A percentile compares a stretch with the other conserved stretches of the same genome.
Evolutionary conservation across 2,329 filamentous ascomycete genomes (phyloP).

Genomic region (Drechslerella coelobrocha): DNA sequence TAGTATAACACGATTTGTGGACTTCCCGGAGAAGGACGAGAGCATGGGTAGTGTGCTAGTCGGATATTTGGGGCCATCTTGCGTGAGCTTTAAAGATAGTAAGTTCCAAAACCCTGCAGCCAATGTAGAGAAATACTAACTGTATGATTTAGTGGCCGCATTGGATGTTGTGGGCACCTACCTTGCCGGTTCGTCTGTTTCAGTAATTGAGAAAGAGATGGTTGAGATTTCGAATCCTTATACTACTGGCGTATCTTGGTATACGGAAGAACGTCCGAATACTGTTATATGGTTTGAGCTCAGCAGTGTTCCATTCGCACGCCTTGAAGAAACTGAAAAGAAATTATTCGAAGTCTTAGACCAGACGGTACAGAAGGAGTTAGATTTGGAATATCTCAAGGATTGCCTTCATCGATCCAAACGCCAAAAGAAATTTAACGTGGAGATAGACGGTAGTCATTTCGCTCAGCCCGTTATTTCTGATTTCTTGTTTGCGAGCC

Average conservation of each 20-base stretch:
- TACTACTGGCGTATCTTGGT: slow-evolving; percentile 82
- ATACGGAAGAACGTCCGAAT: slow-evolving; percentile 78
- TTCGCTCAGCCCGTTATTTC: slow-evolving; percentile 86
- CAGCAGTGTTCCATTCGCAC: slow-evolving; percentile 84
- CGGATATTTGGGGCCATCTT: slow-evolving; percentile 84
- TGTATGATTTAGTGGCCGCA: slow-evolving; percentile 64
- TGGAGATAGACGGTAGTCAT: slow-evolving; percentile 79
- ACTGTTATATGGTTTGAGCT: slow-evolving; percentile 85
- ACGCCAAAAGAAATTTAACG: slow-evolving; percentile 80
- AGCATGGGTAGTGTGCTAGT: slow-evolving; percentile 87
- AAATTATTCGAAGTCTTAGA: slow-evolving; percentile 82
- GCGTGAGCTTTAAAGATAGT: slow-evolving; percentile 71
- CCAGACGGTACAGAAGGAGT: slow-evolving; percentile 77
- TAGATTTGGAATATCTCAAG: slow-evolving; percentile 88
- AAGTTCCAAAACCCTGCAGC: slow-evolving; percentile 53
- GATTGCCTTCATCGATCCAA: slow-evolving; percentile 85
- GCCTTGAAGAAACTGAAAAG: slow-evolving; percentile 81
- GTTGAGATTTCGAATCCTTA: slow-evolving; percentile 88
- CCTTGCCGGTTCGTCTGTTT: slow-evolving; percentile 89
- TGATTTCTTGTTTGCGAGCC: slow-evolving; percentile 87
- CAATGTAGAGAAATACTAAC: slow-evolving; percentile 8
- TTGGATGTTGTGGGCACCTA: slow-evolving; percentile 83
- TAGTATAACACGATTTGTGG: slow-evolving; percentile 76
- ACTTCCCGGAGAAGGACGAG: slow-evolving; percentile 97
- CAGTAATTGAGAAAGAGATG: slow-evolving; percentile 85